phyloP scores from a whole-genome alignment of 1,284 basidiomycete species.

The Ceratobasidium papillatum region DNA sequence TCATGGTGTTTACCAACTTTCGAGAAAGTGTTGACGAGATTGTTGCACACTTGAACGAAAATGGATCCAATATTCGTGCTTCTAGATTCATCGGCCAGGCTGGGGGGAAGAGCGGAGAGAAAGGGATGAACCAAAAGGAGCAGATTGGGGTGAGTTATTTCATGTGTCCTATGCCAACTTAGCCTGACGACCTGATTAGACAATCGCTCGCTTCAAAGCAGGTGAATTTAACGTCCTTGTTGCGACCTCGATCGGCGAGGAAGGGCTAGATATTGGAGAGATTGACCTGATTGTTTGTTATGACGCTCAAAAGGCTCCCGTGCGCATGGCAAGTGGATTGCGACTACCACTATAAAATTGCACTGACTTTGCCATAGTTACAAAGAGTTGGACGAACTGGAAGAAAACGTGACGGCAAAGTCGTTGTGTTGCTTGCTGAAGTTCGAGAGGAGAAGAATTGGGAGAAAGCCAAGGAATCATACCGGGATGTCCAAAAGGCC shows the following conservation, averaged over 20 bases:
- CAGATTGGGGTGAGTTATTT: conserved; percentile 76
- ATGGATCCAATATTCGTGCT: conserved; percentile 78
- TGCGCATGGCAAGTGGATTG: conserved; percentile 81
- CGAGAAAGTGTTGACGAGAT: conserved; percentile 92
- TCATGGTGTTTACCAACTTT: conserved; percentile 96
- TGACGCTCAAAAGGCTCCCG: conserved; percentile 95
- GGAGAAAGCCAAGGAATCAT: conserved; percentile 87
- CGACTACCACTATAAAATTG: not conserved
- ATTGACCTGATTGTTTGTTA: conserved; percentile 98
- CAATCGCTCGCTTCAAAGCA: conserved; percentile 86
- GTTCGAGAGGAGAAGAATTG: conserved; percentile 92
- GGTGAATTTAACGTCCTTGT: conserved; percentile 94
- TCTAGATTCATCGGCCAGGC: conserved; percentile 93
- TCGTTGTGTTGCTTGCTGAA: conserved; percentile 93
- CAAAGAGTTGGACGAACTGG: conserved; percentile 97
- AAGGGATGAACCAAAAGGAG: conserved; percentile 90
- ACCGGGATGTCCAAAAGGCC: conserved; percentile 88
- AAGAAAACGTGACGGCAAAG: conserved; percentile 87
- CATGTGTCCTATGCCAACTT: not conserved
- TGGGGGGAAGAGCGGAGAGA: conserved; percentile 83
- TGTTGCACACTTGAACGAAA: conserved; percentile 76
- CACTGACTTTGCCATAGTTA: conserved; percentile 62
- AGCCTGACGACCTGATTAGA: conserved; percentile 54
- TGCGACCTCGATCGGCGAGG: conserved; percentile 97
- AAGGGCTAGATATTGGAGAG: conserved; percentile 99